phyloP scores from a whole-genome alignment of 257 asterid species.

The Solanum verrucosum region DNA sequence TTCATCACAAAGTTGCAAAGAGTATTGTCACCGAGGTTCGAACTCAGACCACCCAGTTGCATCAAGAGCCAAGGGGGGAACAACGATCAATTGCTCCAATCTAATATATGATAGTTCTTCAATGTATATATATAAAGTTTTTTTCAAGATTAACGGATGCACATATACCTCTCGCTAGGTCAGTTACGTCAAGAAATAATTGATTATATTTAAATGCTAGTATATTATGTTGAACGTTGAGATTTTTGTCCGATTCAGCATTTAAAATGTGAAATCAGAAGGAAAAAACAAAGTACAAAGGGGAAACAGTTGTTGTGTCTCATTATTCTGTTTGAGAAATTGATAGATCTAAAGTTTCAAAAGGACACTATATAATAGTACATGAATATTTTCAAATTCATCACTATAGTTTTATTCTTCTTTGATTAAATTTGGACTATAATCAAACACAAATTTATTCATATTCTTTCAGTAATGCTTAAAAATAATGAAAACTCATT shows the following conservation, averaged over 20 bases:
- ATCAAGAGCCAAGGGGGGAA: too few relatives aligned
- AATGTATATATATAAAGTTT: too few relatives aligned
- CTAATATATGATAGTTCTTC: too few relatives aligned
- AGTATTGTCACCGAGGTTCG: too few relatives aligned
- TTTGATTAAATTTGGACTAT: not conserved
- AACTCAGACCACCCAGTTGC: too few relatives aligned
- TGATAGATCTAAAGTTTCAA: not conserved
- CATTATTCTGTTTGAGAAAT: not conserved
- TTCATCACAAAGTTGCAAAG: too few relatives aligned
- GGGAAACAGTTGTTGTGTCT: not conserved
- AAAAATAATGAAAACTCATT: not conserved
- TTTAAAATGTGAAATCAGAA: not conserved
- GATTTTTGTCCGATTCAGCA: not conserved
- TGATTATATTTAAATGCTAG: not conserved
- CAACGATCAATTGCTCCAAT: too few relatives aligned
- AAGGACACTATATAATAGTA: not conserved
- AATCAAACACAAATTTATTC: not conserved
- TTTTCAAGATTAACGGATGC: too few relatives aligned
- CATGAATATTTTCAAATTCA: not conserved
- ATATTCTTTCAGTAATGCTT: not conserved
- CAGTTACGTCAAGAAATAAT: not conserved
- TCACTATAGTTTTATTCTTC: not conserved
- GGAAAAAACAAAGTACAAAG: not conserved
- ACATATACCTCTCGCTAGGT: too few relatives aligned
- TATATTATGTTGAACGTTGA: not conserved